A percentile compares a stretch with the other conserved stretches of the same genome.
phyloP scores from a whole-genome alignment of 2,329 filamentous ascomycete genomes.

The Colletotrichum sp. region DNA sequence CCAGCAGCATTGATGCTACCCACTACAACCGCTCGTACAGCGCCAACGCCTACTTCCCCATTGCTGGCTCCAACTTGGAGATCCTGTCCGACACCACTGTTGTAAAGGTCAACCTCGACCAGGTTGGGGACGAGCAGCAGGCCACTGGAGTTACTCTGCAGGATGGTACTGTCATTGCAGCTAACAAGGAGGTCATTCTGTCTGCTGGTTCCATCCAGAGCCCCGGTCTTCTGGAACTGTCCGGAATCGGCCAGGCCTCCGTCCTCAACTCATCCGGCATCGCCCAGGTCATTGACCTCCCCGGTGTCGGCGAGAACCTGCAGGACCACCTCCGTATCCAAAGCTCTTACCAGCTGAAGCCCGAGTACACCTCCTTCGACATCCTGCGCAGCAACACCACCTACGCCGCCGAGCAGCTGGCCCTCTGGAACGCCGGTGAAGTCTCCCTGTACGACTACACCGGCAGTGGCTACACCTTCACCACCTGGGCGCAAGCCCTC shows the following conservation, averaged over 20 bases:
- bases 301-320: constrained; percentile 55
- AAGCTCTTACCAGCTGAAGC: constrained; percentile 36
- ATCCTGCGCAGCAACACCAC: constrained; percentile 32
- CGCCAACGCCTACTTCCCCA: constrained; percentile 45
- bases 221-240: constrained; percentile 61
- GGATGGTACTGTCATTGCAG: constrained; percentile 28
- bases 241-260: constrained; percentile 55
- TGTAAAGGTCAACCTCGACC: constrained; percentile 39
- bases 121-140: constrained; percentile 3
- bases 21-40: constrained; percentile 55
- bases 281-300: constrained; percentile 53
- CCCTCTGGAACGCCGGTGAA: constrained; percentile 35
- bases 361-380: constrained; percentile 35
- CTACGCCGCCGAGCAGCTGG: constrained; percentile 41
- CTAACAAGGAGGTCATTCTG: constrained; percentile 36
- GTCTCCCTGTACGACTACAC: constrained; percentile 44
- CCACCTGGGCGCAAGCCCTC: constrained; percentile 42
- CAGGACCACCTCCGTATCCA: constrained; percentile 39
- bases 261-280: constrained; percentile 54
- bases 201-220: constrained; percentile 56
- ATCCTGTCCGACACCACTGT: constrained; percentile 40
- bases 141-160: constrained; percentile 28
- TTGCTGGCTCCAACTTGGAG: constrained; percentile 46
- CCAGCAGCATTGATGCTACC: constrained; percentile 51
- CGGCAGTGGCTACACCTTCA: constrained; percentile 42